A percentile compares a stretch with the other conserved stretches of the same genome.
Evolutionary conservation across 805 yeast genomes (phyloP).

Genomic region (Wickerhamiella cacticola): DNA sequence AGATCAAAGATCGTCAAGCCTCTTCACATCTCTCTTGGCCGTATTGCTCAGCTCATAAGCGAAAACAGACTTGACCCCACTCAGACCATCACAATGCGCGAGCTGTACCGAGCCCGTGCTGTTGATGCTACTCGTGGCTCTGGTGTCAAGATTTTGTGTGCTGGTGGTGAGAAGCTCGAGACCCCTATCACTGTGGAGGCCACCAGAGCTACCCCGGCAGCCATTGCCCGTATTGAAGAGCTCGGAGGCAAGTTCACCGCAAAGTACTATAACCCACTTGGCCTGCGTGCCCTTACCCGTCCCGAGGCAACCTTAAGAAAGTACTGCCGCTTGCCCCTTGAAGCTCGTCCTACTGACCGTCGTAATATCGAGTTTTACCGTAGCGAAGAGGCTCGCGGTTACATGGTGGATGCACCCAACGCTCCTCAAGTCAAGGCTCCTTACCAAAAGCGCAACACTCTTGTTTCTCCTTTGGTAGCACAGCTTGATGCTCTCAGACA

Average conservation of each 20-base stretch:
- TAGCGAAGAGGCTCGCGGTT: slow-evolving; percentile 62
- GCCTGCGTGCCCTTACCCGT: slow-evolving; percentile 60
- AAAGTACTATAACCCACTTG: slow-evolving; percentile 52
- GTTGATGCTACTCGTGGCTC: slow-evolving; percentile 52
- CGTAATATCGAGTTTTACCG: slow-evolving; percentile 73
- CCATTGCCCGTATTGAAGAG: slow-evolving; percentile 58
- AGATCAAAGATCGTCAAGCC: slow-evolving; percentile 30
- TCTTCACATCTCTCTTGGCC: slow-evolving; percentile 48
- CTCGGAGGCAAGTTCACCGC: slow-evolving; percentile 68
- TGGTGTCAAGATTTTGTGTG: slow-evolving; percentile 74
- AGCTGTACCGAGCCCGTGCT: slow-evolving; percentile 63
- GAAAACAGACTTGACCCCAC: slow-evolving; percentile 47
- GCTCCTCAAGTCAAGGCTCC: slow-evolving; percentile 24
- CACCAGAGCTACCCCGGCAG: slow-evolving; percentile 61
- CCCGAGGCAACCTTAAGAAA: slow-evolving; percentile 59
- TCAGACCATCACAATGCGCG: slow-evolving; percentile 51
- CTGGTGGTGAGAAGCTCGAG: slow-evolving; percentile 38
- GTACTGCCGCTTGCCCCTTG: slow-evolving; percentile 70
- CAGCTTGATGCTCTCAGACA: slow-evolving; percentile 17
- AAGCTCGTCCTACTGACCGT: slow-evolving; percentile 74
- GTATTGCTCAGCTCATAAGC: slow-evolving; percentile 60
- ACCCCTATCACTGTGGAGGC: slow-evolving; percentile 68
- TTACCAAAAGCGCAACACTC: slow-evolving; percentile 13
- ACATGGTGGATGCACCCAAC: slow-evolving; percentile 57
- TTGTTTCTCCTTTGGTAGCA: slow-evolving; percentile 20